Base-by-base conservation (phyloP, 2,329 filamentous ascomycete species). In the Neodidymelliopsis sp. region DNA sequence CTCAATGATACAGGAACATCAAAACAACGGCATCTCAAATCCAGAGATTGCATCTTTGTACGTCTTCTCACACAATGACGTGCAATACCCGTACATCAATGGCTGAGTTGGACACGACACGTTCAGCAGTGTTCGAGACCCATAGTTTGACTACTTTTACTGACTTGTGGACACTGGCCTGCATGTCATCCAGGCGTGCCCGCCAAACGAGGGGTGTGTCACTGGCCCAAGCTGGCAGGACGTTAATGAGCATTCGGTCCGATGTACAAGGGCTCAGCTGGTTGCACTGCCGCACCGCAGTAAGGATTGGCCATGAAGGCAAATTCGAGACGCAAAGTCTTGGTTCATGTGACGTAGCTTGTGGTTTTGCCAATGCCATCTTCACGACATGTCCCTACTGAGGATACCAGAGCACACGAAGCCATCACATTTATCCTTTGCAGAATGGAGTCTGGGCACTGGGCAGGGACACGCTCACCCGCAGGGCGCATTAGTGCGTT, bases 211-310 rank as follows among this genome's bases (percentile, higher is more conserved):
- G 54, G 54, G 55, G 57, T 55, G 50, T 62, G 54, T 50, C 49
- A 51, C 49, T 57, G 59, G 44, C 59, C 61, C 52, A 57, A 63
- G 62, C 56, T 56, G 62, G 64, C 42, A 59, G 51, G 53, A 64
- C 54, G 41, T 53, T 59, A 62, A 57, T 59, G 50, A 49, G 31
- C 12, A 69, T 47, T 70, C 68, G 68, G 68, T 41, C 68, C 68
- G 68, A 71, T 62, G 49, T 13, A 37, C 46, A 48, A 53, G 44
- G 56, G 53, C 59, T 63, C 33, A 52, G 57, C 53, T 62, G 57
- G 52, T 51, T 31, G 56, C 54, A 60, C 59, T 55, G 55, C 62
- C 56, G 57, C 56, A 50, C 56, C 55, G 54, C 57, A 53, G 57
- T 54, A 54, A 59, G 48, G 51, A 57, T 58, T 51, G 49, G 40